Conservation (phyloP, 805 yeast genomes). For the Ogataea polymorpha region DNA sequence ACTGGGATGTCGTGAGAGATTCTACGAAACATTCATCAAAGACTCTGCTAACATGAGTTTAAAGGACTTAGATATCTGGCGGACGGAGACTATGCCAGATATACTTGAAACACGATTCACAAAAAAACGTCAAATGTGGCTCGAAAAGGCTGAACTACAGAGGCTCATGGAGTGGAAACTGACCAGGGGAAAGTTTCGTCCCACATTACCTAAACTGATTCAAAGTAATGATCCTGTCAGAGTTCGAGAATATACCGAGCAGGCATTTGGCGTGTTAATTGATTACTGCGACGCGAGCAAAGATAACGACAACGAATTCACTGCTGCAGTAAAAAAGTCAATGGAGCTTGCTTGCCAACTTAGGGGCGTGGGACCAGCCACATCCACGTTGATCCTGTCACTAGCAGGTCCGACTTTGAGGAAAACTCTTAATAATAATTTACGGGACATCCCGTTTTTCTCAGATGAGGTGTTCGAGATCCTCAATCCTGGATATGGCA, state of each 20-base stretch:
- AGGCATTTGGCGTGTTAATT: conserved; percentile 26
- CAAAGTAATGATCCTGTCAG: conserved; percentile 32
- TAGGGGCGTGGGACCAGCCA: conserved; percentile 51
- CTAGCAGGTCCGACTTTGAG: conserved; percentile 20
- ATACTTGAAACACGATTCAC: conserved; percentile 26
- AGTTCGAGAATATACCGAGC: conserved; percentile 33
- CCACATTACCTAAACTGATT: conserved; percentile 41
- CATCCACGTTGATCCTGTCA: conserved; percentile 43
- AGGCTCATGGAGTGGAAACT: conserved; percentile 49
- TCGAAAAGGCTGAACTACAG: conserved; percentile 39
- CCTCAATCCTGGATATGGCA: conserved; percentile 27
- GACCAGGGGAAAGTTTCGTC: conserved; percentile 43
- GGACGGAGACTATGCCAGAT: conserved; percentile 31
- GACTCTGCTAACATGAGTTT: conserved; percentile 28
- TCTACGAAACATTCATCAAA: conserved; percentile 31
- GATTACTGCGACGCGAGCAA: not conserved
- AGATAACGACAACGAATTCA: conserved; percentile 17
- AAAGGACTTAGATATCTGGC: conserved; percentile 39
- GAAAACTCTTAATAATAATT: not conserved
- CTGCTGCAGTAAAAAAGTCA: conserved; percentile 23
- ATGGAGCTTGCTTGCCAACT: conserved; percentile 35
- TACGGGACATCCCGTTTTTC: conserved; percentile 40
- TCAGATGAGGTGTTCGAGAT: conserved; percentile 46
- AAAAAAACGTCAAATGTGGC: conserved; percentile 9
- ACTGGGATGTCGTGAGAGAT: not conserved